Percentiles rank a stretch among this genome's conserved stretches.
phyloP scores from a whole-genome alignment of 208 protist genomes.

The Crithidia acanthocephali region DNA sequence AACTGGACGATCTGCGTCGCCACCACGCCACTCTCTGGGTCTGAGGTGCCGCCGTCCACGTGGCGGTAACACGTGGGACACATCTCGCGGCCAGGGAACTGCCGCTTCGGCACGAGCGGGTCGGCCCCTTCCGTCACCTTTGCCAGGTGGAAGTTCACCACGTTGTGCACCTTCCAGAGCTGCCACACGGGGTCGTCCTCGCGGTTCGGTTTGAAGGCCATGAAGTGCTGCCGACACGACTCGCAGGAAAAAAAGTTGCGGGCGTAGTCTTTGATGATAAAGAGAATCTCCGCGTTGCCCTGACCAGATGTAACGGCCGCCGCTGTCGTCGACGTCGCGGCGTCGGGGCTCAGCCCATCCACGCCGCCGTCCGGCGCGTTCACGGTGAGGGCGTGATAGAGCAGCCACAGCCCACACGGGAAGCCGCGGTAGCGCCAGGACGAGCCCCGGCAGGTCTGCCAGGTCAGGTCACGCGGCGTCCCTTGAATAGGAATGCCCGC shows the following conservation, averaged over 20 bases:
- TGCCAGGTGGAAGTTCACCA: conserved; percentile 56
- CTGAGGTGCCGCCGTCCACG: background rate
- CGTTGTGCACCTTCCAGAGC: conserved; percentile 81
- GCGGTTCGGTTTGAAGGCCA: conserved; percentile 38
- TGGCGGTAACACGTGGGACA: conserved; percentile 45
- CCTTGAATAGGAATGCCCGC: conserved; percentile 62
- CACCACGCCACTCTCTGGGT: conserved; percentile 8
- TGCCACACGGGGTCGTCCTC: conserved; percentile 46
- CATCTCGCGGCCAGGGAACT: conserved; percentile 38
- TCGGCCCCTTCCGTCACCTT: conserved; percentile 36
- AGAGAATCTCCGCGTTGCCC: conserved; percentile 24
- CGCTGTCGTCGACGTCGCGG: background rate
- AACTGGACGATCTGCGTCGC: conserved; percentile 23
- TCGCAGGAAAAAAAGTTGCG: conserved; percentile 68
- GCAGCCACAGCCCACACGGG: conserved; percentile 77
- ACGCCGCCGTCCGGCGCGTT: conserved; percentile 2
- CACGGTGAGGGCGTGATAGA: conserved; percentile 70
- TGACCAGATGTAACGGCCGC: background rate
- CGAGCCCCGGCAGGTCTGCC: conserved; percentile 66
- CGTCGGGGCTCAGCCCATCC: background rate
- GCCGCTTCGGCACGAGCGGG: conserved; percentile 67
- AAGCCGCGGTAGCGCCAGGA: conserved; percentile 65
- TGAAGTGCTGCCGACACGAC: conserved; percentile 62
- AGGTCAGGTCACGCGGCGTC: conserved; percentile 42
- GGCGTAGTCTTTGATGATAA: conserved; percentile 60